A percentile compares a stretch with the other conserved stretches of the same genome.
These are phyloP conservation scores for Pugionium dolabratum DNA, from an alignment of 345 rosid species.

Conservation along the genomic window DNA sequence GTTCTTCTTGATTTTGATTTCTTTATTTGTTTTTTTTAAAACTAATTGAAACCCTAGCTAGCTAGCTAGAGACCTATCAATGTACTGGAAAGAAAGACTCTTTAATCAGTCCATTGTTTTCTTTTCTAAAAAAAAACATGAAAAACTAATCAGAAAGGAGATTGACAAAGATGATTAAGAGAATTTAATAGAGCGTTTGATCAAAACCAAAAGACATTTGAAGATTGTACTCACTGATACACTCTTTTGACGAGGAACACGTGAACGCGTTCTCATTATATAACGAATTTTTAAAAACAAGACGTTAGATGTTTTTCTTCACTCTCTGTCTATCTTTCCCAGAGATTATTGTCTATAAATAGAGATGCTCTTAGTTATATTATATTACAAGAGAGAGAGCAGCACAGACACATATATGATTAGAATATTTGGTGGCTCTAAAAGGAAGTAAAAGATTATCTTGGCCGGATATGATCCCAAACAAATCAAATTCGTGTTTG, in stretches of 20 bases:
- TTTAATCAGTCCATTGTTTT: not conserved
- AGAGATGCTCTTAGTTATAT: slow-evolving; percentile 25
- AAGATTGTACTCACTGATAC: slow-evolving; percentile 38
- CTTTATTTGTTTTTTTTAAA: not conserved
- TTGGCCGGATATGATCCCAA: no score
- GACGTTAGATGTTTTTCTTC: not conserved
- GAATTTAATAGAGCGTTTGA: slow-evolving; percentile 36
- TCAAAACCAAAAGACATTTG: slow-evolving; percentile 40
- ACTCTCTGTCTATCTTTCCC: not conserved
- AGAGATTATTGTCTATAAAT: not conserved
- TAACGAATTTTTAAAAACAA: not conserved
- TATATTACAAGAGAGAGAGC: not conserved
- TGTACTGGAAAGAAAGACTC: not conserved
- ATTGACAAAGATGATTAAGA: slow-evolving; percentile 5
- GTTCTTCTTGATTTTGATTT: slow-evolving; percentile 9
- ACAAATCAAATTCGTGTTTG: no score
- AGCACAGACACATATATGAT: not conserved
- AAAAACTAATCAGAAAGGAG: no score
- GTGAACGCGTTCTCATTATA: slow-evolving; percentile 28
- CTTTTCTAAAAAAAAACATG: no score
- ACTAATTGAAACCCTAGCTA: slow-evolving; percentile 5
- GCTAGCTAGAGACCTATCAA: slow-evolving; percentile 19
- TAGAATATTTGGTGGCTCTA: not conserved
- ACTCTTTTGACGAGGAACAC: slow-evolving; percentile 34
- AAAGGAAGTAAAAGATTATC: no score